Evolutionary conservation across 148 eudicot species (phyloP), one percentile per base, ranked within the genome.

Genomic region (Chenopodium album): DNA sequence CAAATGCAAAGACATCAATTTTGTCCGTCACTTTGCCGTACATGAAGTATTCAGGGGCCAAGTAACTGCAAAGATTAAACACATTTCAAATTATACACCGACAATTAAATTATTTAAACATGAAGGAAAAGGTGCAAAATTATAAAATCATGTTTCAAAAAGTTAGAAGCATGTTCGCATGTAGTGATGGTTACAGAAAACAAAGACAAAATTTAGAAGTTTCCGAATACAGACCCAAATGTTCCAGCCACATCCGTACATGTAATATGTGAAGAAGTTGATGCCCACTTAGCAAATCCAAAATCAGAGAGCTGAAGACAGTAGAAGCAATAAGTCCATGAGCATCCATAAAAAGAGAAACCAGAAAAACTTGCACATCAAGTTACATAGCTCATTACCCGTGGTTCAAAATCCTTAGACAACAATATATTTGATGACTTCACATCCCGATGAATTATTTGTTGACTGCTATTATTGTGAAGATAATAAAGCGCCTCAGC

Each of bases 11-110:
- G 26, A 94, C 97, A 87, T 96, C 99, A 74, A 96, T 86, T 84
- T 90, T 94, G 69, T 92, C 93, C 9, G 87, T 92, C 63, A 92
- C 90, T 86, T 94, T 92, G 52, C 97, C 99, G 69, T 90, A 88
- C 99, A 92, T 92, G 89, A 96, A 92, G 86, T 96, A 96, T 77
- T 96, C 99, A 47, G 99, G 99, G 71, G 99, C 98, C 90, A 96
- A 82, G 87, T 96, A 96, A 76, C 99, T 96, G 91, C 90, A 85
- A 13, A 7, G 23, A 23, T 4, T 69, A 17, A 17, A 9, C 54
- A 56, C 7, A 23, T 46, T 22, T 70, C 4, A 11, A 50, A 71
- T 31, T 56, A 1, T 20, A 66, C 23, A 26, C 26, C 2, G 31
- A 14, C 23, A 5, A 1, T 13, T 11, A 19, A 4, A 22, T 31